These are phyloP conservation scores for Microdochium nivale DNA, from an alignment of 2,329 filamentous ascomycete species.

Conservation along the genomic window DNA sequence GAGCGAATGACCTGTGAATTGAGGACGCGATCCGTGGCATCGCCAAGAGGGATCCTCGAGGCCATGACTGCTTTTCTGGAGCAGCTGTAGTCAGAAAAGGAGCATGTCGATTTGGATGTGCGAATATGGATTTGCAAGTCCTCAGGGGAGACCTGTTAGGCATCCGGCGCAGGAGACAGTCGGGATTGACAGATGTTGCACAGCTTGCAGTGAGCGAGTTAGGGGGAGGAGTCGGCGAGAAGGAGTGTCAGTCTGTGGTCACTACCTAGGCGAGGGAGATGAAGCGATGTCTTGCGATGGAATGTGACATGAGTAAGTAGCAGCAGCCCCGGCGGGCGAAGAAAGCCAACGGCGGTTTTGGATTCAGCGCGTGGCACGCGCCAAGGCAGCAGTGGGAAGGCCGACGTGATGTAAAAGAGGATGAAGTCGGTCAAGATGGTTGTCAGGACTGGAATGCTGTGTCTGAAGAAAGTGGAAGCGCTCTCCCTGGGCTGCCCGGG, in stretches of 20 bases:
- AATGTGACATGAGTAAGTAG: neutral
- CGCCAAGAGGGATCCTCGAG: constrained; percentile 17
- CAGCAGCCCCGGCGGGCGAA: no score
- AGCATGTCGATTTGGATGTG: neutral
- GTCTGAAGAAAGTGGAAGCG: neutral
- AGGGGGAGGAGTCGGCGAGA: neutral
- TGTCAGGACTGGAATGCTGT: neutral
- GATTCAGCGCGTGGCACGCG: neutral
- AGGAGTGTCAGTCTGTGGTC: neutral
- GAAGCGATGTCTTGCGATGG: neutral
- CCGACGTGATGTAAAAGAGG: neutral
- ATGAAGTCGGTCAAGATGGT: neutral
- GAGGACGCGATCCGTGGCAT: constrained; percentile 18
- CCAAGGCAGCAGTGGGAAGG: neutral
- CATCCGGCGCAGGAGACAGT: neutral
- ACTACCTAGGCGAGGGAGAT: neutral
- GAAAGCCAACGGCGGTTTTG: neutral
- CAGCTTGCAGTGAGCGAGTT: neutral
- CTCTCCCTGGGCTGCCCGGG: neutral
- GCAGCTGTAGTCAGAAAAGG: neutral
- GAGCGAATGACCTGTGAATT: constrained; percentile 12
- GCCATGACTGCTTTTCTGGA: neutral
- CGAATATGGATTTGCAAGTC: neutral
- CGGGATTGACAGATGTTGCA: neutral
- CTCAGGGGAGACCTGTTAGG: neutral